Conservation (phyloP, 1,284 basidiomycete species). For the Papiliotrema fonsecae region DNA sequence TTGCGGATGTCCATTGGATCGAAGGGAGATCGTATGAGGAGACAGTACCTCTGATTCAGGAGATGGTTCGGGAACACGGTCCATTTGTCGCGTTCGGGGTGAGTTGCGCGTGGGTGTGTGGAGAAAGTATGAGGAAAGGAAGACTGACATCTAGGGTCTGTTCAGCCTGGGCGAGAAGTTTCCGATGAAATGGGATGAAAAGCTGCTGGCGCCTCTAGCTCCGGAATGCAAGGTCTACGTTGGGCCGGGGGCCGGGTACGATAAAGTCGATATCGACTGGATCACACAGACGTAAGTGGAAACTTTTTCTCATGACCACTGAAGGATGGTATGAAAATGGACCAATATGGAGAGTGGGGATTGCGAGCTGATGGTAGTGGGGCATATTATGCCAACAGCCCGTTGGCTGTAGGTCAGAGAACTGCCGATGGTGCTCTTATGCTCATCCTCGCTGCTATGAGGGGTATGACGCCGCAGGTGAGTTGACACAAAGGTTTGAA, state of each 20-base stretch:
- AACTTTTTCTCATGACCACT: neutral
- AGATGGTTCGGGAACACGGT: slow-evolving; percentile 13
- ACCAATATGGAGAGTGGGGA: neutral
- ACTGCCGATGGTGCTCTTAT: slow-evolving; percentile 34
- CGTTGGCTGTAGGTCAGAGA: slow-evolving; percentile 23
- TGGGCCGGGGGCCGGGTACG: slow-evolving; percentile 27
- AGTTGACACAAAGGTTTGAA: neutral
- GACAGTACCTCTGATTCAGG: neutral
- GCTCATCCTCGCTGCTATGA: slow-evolving; percentile 24
- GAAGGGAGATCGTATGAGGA: neutral
- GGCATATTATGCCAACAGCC: slow-evolving; percentile 34
- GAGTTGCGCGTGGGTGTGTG: slow-evolving; percentile 4
- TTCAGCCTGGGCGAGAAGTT: slow-evolving; percentile 18
- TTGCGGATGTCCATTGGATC: slow-evolving; percentile 5
- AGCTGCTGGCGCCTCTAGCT: slow-evolving; percentile 17
- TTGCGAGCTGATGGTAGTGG: slow-evolving; percentile 12
- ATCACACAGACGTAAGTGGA: slow-evolving; percentile 18
- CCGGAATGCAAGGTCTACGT: slow-evolving; percentile 19
- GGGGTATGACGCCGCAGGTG: slow-evolving; percentile 19
- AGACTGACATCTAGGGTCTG: too few relatives aligned
- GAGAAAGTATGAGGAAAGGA: neutral
- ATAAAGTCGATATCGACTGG: slow-evolving; percentile 26
- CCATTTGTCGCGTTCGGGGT: slow-evolving; percentile 24
- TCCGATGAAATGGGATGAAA: slow-evolving; percentile 17
- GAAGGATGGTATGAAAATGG: too few relatives aligned